Conservation (phyloP, 2,329 filamentous ascomycete genomes). For the Lithohypha guttulata region DNA sequence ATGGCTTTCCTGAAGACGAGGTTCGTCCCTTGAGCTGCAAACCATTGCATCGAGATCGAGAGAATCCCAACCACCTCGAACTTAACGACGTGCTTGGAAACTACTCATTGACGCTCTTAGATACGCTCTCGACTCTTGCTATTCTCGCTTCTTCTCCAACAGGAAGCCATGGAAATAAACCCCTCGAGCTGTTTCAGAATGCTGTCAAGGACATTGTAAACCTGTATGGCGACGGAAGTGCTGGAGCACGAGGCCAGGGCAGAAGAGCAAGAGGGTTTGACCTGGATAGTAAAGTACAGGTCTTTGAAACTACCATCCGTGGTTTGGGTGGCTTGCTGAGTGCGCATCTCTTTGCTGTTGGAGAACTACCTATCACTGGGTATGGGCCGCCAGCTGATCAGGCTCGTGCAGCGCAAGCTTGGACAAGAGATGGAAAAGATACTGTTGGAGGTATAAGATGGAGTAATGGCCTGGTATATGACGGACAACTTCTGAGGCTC, state of each 20-base stretch:
- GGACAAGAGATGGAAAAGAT: slow-evolving; percentile 27
- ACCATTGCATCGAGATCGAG: slow-evolving; percentile 71
- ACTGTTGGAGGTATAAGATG: slow-evolving; percentile 48
- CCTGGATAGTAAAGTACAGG: slow-evolving; percentile 93
- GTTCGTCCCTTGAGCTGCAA: slow-evolving; percentile 75
- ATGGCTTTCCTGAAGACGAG: slow-evolving; percentile 95
- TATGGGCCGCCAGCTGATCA: slow-evolving; percentile 48
- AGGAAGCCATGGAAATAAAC: slow-evolving; percentile 46
- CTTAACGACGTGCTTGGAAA: slow-evolving; percentile 94
- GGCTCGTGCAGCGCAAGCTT: slow-evolving; percentile 30
- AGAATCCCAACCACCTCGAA: slow-evolving; percentile 69
- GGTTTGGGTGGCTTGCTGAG: slow-evolving; percentile 84
- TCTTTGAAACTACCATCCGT: slow-evolving; percentile 95
- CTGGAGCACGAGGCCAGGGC: slow-evolving; percentile 58
- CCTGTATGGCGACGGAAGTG: slow-evolving; percentile 76
- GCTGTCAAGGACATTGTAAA: slow-evolving; percentile 65
- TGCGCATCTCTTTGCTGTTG: slow-evolving; percentile 84
- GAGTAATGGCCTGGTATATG: slow-evolving; percentile 68
- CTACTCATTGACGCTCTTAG: slow-evolving; percentile 90
- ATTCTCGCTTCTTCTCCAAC: slow-evolving; percentile 68
- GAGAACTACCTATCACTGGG: slow-evolving; percentile 74
- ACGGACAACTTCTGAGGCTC: slow-evolving; percentile 82
- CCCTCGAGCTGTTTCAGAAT: slow-evolving; percentile 65
- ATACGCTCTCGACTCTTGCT: slow-evolving; percentile 86
- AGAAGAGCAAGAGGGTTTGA: slow-evolving; percentile 73